A percentile compares a stretch with the other conserved stretches of the same genome.
These are phyloP conservation scores for Ceratobasidium sp. DNA, from an alignment of 1,284 basidiomycete genomes.

Conservation along the genomic window DNA sequence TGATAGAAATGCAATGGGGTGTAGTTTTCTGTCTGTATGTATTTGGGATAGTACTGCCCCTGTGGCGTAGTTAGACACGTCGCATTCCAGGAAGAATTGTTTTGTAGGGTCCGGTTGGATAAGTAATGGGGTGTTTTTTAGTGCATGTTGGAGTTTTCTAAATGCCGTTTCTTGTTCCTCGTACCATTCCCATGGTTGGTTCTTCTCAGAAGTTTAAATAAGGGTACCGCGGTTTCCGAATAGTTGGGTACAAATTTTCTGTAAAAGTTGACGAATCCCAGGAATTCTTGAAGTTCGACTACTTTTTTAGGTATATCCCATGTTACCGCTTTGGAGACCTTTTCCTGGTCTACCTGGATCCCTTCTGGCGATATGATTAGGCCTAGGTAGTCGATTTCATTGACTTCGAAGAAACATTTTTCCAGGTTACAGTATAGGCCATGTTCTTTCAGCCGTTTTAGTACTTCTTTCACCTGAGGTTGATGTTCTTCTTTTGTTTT, in stretches of 20 bases:
- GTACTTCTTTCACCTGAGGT: conserved; percentile 30
- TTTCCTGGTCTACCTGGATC: conserved; percentile 57
- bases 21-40: no score
- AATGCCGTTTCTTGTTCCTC: conserved; percentile 47
- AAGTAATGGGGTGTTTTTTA: conserved; percentile 14
- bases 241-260: conserved; percentile 51
- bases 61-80: conserved; percentile 27
- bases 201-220: conserved; percentile 48
- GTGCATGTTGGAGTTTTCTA: conserved; percentile 46
- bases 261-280: conserved; percentile 55
- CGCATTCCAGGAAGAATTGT: conserved; percentile 34
- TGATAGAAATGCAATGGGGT: no score
- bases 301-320: conserved; percentile 57
- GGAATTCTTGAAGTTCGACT: conserved; percentile 52
- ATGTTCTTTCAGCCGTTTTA: background rate
- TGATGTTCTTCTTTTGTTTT: conserved; percentile 2
- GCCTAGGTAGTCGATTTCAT: conserved; percentile 48
- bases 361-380: conserved; percentile 52
- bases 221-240: conserved; percentile 48
- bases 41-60: conserved; percentile 45
- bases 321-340: conserved; percentile 54
- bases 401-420: conserved; percentile 47
- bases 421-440: background rate
- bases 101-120: conserved; percentile 14
- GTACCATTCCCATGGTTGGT: conserved; percentile 44